phyloP scores from a whole-genome alignment of 768 basidiomycete species.

The Zangia roseola region DNA sequence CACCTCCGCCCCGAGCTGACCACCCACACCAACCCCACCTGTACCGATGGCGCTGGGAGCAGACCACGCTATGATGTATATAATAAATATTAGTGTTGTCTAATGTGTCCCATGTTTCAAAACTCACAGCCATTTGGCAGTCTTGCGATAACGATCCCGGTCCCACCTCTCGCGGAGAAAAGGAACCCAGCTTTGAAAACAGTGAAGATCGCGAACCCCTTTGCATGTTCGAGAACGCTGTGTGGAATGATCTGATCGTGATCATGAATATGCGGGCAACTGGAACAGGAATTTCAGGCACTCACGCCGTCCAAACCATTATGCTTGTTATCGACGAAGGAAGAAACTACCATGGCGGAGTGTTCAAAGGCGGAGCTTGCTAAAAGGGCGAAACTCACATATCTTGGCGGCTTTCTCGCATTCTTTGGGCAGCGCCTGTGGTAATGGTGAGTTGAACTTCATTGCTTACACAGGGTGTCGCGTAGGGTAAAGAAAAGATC shows the following conservation, averaged over 20 bases:
- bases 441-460: conserved; percentile 52
- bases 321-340: conserved; percentile 78
- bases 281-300: background rate
- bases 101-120: background rate
- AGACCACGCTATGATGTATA: conserved; percentile 83
- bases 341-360: conserved; percentile 54
- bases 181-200: conserved; percentile 72
- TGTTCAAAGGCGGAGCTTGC: background rate
- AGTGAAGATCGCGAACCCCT: conserved; percentile 88
- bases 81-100: background rate
- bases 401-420: conserved; percentile 87
- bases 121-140: conserved; percentile 79
- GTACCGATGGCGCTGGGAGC: conserved; percentile 94
- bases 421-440: conserved; percentile 70
- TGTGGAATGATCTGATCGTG: conserved; percentile 51
- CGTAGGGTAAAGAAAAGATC: background rate
- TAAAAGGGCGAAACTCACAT: conserved; percentile 44
- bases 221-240: conserved; percentile 53
- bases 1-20: conserved; percentile 80
- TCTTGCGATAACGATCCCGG: conserved; percentile 85
- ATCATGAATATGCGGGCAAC: background rate
- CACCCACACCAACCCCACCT: conserved; percentile 86
- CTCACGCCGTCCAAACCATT: conserved; percentile 81
- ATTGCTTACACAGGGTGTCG: conserved; percentile 23
- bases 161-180: conserved; percentile 76